Evolutionary conservation across 352 stramenopile species (phyloP).

Genomic region (Paralagenidium karlingii): DNA sequence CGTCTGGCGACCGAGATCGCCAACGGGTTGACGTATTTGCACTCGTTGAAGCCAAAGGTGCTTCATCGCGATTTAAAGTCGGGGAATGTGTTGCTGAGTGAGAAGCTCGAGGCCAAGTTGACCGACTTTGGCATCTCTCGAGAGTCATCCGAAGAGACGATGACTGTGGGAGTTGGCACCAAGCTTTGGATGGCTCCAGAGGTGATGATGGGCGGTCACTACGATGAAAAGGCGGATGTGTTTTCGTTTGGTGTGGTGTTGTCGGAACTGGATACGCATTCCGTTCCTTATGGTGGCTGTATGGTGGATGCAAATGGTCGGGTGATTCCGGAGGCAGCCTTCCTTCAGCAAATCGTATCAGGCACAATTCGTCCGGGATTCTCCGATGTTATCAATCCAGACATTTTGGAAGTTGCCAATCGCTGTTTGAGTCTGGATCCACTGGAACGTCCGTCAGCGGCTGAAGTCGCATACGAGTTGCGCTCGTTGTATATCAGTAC

Average conservation of each 20-base stretch:
- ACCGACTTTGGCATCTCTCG: constrained; percentile 23
- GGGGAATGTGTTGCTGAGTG: constrained; percentile 23
- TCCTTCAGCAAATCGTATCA: constrained; percentile 36
- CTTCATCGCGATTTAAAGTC: constrained; percentile 41
- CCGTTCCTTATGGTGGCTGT: constrained; percentile 15
- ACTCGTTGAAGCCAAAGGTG: constrained; percentile 11
- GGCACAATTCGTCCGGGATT: constrained; percentile 25
- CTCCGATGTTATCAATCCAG: constrained; percentile 19
- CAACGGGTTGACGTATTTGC: constrained; percentile 27
- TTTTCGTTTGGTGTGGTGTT: constrained; percentile 80
- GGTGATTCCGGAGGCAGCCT: constrained; percentile 24
- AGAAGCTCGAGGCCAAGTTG: constrained; percentile 16
- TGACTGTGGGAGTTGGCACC: constrained; percentile 46
- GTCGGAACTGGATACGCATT: constrained; percentile 12
- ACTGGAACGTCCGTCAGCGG: constrained; percentile 37
- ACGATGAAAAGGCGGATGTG: constrained; percentile 80
- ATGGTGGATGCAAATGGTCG: constrained; percentile 26
- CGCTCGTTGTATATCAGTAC: no score
- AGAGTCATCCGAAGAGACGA: constrained; percentile 5
- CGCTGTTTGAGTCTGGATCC: constrained; percentile 55
- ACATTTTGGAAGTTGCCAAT: constrained; percentile 37
- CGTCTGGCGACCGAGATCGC: constrained; percentile 25
- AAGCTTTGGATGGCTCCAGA: constrained; percentile 74
- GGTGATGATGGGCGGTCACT: constrained; percentile 79
- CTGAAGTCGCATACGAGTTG: constrained; percentile 53